Percentiles rank a stretch among this genome's conserved stretches.
phyloP scores from a whole-genome alignment of 805 yeast species.

The Saccharomycopsis sp. region DNA sequence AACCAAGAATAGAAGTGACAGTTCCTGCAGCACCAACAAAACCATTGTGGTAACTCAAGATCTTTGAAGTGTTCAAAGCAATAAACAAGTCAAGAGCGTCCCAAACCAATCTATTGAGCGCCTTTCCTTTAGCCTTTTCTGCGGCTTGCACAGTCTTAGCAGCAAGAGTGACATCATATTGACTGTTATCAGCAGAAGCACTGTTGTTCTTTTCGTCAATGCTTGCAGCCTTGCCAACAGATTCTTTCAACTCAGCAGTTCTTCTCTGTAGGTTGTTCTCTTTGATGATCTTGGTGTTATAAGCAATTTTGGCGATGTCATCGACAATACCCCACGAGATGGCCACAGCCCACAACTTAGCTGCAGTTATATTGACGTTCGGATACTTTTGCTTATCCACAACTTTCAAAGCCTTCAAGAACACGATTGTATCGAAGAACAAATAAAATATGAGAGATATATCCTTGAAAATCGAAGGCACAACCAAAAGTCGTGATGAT shows the following conservation, averaged over 20 bases:
- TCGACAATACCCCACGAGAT: slow-evolving; percentile 8
- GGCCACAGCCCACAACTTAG: slow-evolving; percentile 17
- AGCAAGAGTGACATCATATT: neutral
- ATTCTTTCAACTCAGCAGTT: neutral
- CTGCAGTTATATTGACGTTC: slow-evolving; percentile 7
- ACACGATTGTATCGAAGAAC: slow-evolving; percentile 13
- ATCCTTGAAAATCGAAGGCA: slow-evolving; percentile 6
- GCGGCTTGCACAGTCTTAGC: neutral
- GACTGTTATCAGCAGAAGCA: neutral
- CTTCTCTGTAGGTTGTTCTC: neutral
- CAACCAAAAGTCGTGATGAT: neutral
- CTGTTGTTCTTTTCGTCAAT: no score
- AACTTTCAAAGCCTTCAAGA: slow-evolving; percentile 11
- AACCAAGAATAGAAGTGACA: slow-evolving; percentile 15
- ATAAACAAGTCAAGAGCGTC: slow-evolving; percentile 15
- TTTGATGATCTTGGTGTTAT: neutral
- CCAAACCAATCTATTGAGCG: slow-evolving; percentile 8
- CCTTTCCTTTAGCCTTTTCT: neutral
- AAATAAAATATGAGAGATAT: slow-evolving; percentile 8
- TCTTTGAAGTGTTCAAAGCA: slow-evolving; percentile 15
- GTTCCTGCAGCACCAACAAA: slow-evolving; percentile 15
- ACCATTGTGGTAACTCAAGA: slow-evolving; percentile 9
- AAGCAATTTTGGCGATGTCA: slow-evolving; percentile 1
- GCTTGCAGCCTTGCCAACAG: neutral
- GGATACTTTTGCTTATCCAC: slow-evolving; percentile 4